phyloP scores from a whole-genome alignment of 805 yeast genomes.

The Ogataea pini region DNA sequence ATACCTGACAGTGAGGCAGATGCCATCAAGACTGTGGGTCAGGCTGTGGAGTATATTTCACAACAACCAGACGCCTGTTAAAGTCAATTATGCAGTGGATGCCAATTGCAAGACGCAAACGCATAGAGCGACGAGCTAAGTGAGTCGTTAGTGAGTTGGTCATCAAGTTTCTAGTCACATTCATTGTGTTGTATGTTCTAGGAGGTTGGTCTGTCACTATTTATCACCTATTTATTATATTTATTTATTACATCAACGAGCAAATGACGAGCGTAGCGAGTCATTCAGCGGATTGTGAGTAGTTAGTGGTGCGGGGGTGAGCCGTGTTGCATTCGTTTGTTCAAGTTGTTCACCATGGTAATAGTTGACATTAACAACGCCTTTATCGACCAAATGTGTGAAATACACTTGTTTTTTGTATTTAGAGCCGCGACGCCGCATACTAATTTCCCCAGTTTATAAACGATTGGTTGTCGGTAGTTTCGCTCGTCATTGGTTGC shows the following conservation, averaged over 20 bases:
- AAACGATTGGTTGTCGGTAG: too few species aligned
- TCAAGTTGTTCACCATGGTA: too few species aligned
- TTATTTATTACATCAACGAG: neutral
- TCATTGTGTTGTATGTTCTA: neutral
- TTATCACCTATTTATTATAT: slow-evolving; percentile 6
- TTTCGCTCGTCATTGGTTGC: too few species aligned
- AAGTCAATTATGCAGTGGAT: slow-evolving; percentile 5
- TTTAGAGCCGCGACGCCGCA: neutral
- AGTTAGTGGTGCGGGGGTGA: too few species aligned
- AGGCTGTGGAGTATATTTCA: slow-evolving; percentile 84
- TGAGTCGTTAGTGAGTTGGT: too few species aligned
- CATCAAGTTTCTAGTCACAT: neutral
- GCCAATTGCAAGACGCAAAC: too few species aligned
- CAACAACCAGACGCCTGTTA: slow-evolving; percentile 55
- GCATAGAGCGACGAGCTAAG: too few species aligned
- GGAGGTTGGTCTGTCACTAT: slow-evolving; percentile 1
- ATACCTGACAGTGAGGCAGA: slow-evolving; percentile 91
- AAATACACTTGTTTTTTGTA: too few species aligned
- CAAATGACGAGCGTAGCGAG: neutral
- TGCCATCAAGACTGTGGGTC: slow-evolving; percentile 89
- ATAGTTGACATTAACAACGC: too few species aligned
- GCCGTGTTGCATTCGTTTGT: too few species aligned
- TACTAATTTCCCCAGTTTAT: neutral
- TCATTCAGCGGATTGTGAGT: too few species aligned
- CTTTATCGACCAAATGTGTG: too few species aligned